Base-by-base conservation (phyloP, 352 stramenopile species). In the Aphanomyces cochlioides region DNA sequence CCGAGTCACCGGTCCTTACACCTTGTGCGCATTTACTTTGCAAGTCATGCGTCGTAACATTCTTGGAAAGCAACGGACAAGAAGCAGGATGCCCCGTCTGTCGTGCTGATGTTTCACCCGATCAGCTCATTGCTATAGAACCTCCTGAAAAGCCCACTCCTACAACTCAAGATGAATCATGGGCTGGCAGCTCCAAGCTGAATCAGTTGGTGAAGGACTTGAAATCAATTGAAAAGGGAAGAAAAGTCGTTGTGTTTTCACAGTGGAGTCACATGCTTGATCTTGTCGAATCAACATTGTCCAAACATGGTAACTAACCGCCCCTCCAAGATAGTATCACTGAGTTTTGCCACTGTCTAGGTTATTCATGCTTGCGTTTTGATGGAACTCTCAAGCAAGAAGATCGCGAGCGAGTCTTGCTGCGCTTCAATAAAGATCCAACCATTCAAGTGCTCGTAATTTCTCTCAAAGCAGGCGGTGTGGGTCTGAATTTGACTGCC, bases 211-310 rank as follows among this genome's bases (percentile, higher is more conserved):
- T 91, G 19, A 63, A 72, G 3, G 88, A 96, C 72, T 72, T 95
- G 17, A 75, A 84, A 59, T 54, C 66, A 7, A 84, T 93, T 40
- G 85, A 84, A 13, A 67, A 78, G 47, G 80, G 80, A 61, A 81
- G 85, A 36, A 97, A 97, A 63, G 83, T 94, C 37, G 82, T 97
- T 1, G 83, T 96, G 8, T 97, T 97, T 59, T 96, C 87, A 7
- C 90, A 97, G 75, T 97, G 89, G 85, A 95, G 85, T 36, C 81
- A 84, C 39, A 96, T 96, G 83, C 81, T 97, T 7, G 82, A 95
- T 50, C 84, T 96, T 78, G 79, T 96, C 6, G 76, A 81, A 41
- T 70, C 76, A 50, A 71, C 89, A 34, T 76, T 96, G 7, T 58
- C 64, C 7, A 69, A 79, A 34, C 73, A 88, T 40, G 68, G 73